Evolutionary conservation across 2,329 filamentous ascomycete genomes (phyloP).

Genomic region (Alternaria sp.): DNA sequence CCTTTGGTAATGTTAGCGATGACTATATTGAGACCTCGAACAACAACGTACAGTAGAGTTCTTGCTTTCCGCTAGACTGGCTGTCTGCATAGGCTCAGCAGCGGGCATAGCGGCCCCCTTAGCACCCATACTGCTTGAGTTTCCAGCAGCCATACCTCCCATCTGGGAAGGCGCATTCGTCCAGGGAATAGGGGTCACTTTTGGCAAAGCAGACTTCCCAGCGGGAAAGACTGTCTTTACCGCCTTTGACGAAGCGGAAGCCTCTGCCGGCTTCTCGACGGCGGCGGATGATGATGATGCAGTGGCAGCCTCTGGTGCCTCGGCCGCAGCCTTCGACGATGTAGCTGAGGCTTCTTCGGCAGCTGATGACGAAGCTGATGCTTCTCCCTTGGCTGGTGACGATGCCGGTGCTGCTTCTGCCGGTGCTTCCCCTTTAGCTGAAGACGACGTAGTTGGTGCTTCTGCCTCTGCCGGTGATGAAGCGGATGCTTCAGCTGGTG

Average conservation of each 20-base stretch:
- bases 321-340: not conserved
- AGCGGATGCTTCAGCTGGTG: not conserved
- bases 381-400: not conserved
- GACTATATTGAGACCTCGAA: too few species aligned
- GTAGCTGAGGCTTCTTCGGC: not conserved
- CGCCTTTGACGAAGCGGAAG: not conserved
- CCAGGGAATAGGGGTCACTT: constrained; percentile 8
- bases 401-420: not conserved
- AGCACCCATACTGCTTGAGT: not conserved
- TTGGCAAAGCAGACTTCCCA: constrained; percentile 7
- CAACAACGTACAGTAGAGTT: constrained; percentile 23
- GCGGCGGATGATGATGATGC: not conserved
- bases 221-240: constrained; percentile 3
- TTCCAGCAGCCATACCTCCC: not conserved
- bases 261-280: not conserved
- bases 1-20: not conserved
- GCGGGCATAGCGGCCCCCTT: not conserved
- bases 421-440: not conserved
- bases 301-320: not conserved
- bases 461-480: not conserved
- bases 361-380: not conserved
- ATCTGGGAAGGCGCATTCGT: not conserved
- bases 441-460: not conserved
- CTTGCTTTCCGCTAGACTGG: constrained; percentile 11
- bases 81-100: not conserved